Evolutionary conservation across 495 filamentous ascomycete species (phyloP), one percentile per base, ranked within the genome.

Genomic region (Alectoria sarmentosa): DNA sequence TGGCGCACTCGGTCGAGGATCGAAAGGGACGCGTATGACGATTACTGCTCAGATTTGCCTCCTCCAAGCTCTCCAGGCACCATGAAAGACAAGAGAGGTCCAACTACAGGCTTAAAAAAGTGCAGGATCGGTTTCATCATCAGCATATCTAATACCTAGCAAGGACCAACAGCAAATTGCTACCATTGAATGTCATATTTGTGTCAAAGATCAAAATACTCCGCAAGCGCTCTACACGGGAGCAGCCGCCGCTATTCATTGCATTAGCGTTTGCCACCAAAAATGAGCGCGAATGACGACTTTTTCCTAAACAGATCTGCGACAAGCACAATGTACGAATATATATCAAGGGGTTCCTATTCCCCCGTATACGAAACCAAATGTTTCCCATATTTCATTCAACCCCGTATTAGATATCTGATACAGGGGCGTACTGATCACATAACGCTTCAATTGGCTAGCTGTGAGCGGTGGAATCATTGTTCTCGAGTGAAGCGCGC

Each of bases 271-370:
- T 59, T 39, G 34, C 57, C 36, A 59, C 28, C 44, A 65, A 46
- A 46, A 49, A 42, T 55, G 30, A 65, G 11, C 39, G 55, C 63
- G 63, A 65, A 65, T 65, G 14, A 57, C 63, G 32, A 9, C 46
- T 49, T 59, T 65, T 34, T 5, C 23, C 32, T 21, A 32, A 54
- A 30, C 28, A 32, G 26, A 54, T 36, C 32, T 30, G 36, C 52
- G 23, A 42, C 34, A 41, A 30, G 46, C 52, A 41, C 36, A 41
- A 60, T 36, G 41, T 34, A 8, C 30, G 37, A 46, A 46, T 28
- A 65, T 48, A 49, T 39, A 49, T n/a, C 42, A 30, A 37, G n/a
- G 32, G 55, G 26, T 41, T n/a, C 56, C 41, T 54, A 9, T 6
- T 56, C 63, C 48, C 21, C 21, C 1, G 26, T 54, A 21, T 26